Evolutionary conservation across 2,329 filamentous ascomycete species (phyloP), one percentile per base, ranked within the genome.

Genomic region (Fusarium ambrosium): DNA sequence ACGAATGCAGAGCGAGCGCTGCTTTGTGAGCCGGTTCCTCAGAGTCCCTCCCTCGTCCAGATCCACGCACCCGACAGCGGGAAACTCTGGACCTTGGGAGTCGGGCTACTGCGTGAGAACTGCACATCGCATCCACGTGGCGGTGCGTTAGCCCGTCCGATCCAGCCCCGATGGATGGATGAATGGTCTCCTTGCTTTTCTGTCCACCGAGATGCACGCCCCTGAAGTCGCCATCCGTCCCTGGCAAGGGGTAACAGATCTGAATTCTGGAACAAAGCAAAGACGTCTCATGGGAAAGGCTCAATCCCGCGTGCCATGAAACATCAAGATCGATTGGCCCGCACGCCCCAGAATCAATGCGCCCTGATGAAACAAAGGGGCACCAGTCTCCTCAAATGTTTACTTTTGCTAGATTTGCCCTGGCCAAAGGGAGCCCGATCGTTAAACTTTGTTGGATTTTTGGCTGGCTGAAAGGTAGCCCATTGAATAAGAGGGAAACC

Each of bases 341-440:
- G 36, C 51, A 27, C n/a, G 61, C 73, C 66, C 77, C 68, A 77
- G 69, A 72, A 60, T 55, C 71, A 58, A 60, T 76, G 59, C 53
- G 63, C 70, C 76, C 67, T 65, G 68, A 67, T 79, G 77, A 79
- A 79, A 79, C 77, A 68, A 73, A 68, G 67, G 58, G 68, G 27
- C 27, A 55, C 13, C 27, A 32, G 27, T 34, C 27, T 55, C 39
- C 61, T 55, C 41, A 69, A 68, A 68, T 61, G 66, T 72, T 73
- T 68, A 69, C 55, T 69, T 61, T 66, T 68, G n/a, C 48, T 58
- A 53, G 56, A 63, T 69, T 64, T 64, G 70, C 68, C 69, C 61
- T 59, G 37, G 58, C 56, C 62, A 70, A 73, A 72, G 48, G 72
- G 66, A 65, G 39, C 24, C 27, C 18, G 20, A 48, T 36, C 18